A percentile compares a stretch with the other conserved stretches of the same genome.
These are phyloP conservation scores for Lyophyllum decastes DNA, from an alignment of 768 basidiomycete genomes.

Conservation along the genomic window DNA sequence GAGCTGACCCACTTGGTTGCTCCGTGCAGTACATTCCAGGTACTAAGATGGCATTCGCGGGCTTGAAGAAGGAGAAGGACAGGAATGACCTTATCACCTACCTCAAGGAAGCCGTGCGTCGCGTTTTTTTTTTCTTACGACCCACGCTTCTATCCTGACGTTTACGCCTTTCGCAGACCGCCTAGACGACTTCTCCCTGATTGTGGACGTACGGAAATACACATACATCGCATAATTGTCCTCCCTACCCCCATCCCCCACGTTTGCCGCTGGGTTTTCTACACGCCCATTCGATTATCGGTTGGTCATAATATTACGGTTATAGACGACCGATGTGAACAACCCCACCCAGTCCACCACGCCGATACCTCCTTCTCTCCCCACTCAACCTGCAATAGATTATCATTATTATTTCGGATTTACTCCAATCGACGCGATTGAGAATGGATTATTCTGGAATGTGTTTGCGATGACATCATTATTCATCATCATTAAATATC, in stretches of 20 bases:
- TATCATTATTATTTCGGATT: conserved; percentile 9
- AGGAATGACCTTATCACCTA: conserved; percentile 90
- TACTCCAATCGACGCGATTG: no score
- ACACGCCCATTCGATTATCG: not conserved
- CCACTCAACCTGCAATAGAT: conserved; percentile 11
- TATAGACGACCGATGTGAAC: conserved; percentile 12
- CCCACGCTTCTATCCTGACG: not conserved
- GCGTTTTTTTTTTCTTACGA: not conserved
- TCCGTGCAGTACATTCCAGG: conserved; percentile 82
- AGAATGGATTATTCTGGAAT: no score
- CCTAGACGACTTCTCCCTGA: conserved; percentile 1
- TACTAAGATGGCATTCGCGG: conserved; percentile 98
- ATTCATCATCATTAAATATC: no score
- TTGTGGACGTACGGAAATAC: not conserved
- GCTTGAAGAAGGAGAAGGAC: conserved; percentile 98
- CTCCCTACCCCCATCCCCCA: not conserved
- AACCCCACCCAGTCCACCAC: not conserved
- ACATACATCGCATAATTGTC: not conserved
- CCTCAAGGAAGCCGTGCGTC: conserved; percentile 73
- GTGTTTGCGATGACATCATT: no score
- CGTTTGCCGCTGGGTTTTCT: not conserved
- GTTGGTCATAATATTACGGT: conserved; percentile 7
- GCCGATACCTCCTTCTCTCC: conserved; percentile 6
- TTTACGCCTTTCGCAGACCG: not conserved
- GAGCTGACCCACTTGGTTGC: not conserved